Evolutionary conservation across 345 rosid species (phyloP).

Genomic region (Eucalyptus guilfoylei): DNA sequence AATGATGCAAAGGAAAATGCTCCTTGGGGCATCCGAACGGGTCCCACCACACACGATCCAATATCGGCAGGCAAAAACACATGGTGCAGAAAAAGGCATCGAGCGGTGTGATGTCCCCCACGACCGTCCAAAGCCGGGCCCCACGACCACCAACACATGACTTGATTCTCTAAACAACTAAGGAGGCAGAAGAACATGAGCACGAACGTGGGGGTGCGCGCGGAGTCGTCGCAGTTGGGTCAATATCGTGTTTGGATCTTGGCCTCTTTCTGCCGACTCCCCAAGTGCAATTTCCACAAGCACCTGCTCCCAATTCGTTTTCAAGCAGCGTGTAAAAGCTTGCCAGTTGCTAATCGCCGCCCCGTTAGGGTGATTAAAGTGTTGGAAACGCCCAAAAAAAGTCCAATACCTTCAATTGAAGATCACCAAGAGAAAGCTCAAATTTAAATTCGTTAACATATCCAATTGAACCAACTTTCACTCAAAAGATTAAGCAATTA

Average conservation of each 20-base stretch:
- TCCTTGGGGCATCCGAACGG: not conserved
- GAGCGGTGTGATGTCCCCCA: not conserved
- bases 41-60: not conserved
- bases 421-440: fast-evolving
- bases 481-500: too few relatives aligned
- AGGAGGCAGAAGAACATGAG: not conserved
- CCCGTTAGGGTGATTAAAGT: not conserved
- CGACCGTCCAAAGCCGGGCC: not conserved
- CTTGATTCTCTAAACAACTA: not conserved
- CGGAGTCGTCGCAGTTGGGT: not conserved
- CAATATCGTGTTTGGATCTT: not conserved
- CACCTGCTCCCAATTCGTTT: not conserved
- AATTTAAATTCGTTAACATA: too few relatives aligned
- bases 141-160: not conserved
- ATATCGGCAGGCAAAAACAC: not conserved
- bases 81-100: not conserved
- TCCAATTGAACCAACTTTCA: too few relatives aligned
- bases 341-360: not conserved
- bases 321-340: not conserved
- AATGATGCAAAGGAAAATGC: not conserved
- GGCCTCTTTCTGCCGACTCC: not conserved
- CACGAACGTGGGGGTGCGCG: not conserved
- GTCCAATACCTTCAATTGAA: too few relatives aligned
- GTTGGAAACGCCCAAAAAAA: too few relatives aligned
- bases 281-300: not conserved